Base-by-base conservation (phyloP, 108 stramenopile genomes). In the Bacterosira constricta region DNA sequence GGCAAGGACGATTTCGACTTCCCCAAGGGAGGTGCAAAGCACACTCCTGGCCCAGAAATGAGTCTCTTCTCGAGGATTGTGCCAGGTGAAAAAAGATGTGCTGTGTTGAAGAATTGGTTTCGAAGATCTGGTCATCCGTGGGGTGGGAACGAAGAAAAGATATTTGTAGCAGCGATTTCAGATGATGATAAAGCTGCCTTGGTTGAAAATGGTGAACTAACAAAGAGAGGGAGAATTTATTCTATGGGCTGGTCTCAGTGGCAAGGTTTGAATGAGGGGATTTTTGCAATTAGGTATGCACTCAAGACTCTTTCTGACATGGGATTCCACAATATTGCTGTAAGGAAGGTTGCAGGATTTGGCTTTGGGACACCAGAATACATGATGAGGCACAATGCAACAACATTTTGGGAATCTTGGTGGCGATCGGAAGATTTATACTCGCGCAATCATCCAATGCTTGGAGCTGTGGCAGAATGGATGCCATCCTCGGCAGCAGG, bases 381-480 rank as follows among this genome's bases (percentile, higher is more conserved):
- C 34, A 83, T 83, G 82, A 37, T 83, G 25, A 61, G 66, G 4
- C 71, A 80, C 47, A 85, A 85, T 60, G 80, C 77, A 37, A 85
- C 80, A 57, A 85, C 80, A n/a, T 42, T 85, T 57, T 85, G 84
- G 84, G 80, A 85, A 49, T 64, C 64, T 30, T 81, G 73, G 54
- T 78, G 64, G 64, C 60, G 71, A 23, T 81, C 80, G 23, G 77
- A 85, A 31, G 66, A 68, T 42, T 25, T 63, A 1, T 81, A 74
- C 50, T 65, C 62, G 15, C 61, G 72, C 34, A 85, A 85, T 50
- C 84, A 85, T 39, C 80, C 84, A 0, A 85, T 85, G 84, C 57
- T 85, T 23, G 76, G 84, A 27, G 80, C 70, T 25, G 13, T 79
- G 11, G 83, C 75, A 38, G 79, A 71, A 12, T 84, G 83, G 83